phyloP scores from a whole-genome alignment of 2,329 filamentous ascomycete genomes.

The Falciphora oryzae region DNA sequence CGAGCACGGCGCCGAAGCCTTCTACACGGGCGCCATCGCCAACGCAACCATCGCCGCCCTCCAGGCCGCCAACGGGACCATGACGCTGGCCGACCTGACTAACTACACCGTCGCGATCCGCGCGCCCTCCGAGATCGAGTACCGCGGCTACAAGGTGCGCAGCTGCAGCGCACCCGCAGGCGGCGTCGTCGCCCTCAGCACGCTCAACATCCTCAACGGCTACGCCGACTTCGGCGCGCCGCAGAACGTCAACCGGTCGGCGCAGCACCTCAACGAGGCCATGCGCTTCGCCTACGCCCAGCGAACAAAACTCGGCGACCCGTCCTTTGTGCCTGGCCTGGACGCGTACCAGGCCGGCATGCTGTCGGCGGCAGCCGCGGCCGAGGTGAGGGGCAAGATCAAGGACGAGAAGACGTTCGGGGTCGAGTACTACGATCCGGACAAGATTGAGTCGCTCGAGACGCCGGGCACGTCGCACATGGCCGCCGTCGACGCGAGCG shows the following conservation, averaged over 20 bases:
- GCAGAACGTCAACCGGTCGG: conserved; percentile 52
- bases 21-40: conserved; percentile 65
- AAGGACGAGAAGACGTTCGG: conserved; percentile 33
- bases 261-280: conserved; percentile 77
- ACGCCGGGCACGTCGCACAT: conserved; percentile 67
- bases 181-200: conserved; percentile 65
- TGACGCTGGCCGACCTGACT: conserved; percentile 66
- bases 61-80: conserved; percentile 61
- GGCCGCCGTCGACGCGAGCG: conserved; percentile 61
- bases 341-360: conserved; percentile 52
- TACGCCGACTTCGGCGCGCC: conserved; percentile 49
- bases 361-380: conserved; percentile 57
- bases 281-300: conserved; percentile 76
- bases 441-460: conserved; percentile 39
- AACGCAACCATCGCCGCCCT: conserved; percentile 64
- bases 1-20: conserved; percentile 56
- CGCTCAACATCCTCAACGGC: conserved; percentile 68
- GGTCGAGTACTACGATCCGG: conserved; percentile 38
- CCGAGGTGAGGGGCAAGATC: conserved; percentile 43
- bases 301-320: conserved; percentile 70
- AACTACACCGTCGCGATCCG: conserved; percentile 66
- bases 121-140: conserved; percentile 54
- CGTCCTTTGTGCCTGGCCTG: conserved; percentile 57
- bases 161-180: conserved; percentile 65
- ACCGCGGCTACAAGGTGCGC: conserved; percentile 65